Evolutionary conservation across 345 rosid species (phyloP).

Genomic region (Eucalyptus polyanthemos): DNA sequence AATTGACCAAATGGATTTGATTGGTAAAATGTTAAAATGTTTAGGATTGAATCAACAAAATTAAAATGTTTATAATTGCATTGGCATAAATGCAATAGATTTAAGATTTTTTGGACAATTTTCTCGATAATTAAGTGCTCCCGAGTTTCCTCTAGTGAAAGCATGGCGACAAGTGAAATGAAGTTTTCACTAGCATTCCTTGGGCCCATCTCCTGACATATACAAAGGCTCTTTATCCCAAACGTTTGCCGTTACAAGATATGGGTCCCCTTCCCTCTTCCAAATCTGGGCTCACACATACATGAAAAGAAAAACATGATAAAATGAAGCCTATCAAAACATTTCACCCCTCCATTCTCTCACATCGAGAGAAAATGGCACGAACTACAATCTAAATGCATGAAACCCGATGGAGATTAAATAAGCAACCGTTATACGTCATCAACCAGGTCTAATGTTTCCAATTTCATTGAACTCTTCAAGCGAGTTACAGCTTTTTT

Average conservation of each 20-base stretch:
- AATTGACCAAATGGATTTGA: too few species aligned
- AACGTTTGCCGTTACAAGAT: neutral
- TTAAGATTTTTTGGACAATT: too few species aligned
- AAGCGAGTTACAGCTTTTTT: constrained; percentile 43
- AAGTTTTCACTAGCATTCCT: neutral
- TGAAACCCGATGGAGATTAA: neutral
- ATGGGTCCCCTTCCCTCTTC: neutral
- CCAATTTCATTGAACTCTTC: constrained; percentile 25
- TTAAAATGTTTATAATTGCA: too few species aligned
- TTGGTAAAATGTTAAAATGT: too few species aligned
- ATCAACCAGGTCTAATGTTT: neutral
- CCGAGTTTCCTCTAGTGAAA: neutral
- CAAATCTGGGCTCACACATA: neutral
- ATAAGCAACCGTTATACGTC: neutral
- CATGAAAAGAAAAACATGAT: neutral
- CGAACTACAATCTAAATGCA: neutral
- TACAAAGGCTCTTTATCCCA: neutral
- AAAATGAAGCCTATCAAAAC: neutral
- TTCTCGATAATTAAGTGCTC: neutral
- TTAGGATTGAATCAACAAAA: too few species aligned
- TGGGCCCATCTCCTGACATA: neutral
- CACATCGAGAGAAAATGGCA: neutral
- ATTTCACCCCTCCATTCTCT: neutral
- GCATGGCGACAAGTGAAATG: neutral
- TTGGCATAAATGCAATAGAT: too few species aligned